Evolutionary conservation across 257 asterid species (phyloP), one percentile per base, ranked within the genome.

Genomic region (Lycium ferocissimum): DNA sequence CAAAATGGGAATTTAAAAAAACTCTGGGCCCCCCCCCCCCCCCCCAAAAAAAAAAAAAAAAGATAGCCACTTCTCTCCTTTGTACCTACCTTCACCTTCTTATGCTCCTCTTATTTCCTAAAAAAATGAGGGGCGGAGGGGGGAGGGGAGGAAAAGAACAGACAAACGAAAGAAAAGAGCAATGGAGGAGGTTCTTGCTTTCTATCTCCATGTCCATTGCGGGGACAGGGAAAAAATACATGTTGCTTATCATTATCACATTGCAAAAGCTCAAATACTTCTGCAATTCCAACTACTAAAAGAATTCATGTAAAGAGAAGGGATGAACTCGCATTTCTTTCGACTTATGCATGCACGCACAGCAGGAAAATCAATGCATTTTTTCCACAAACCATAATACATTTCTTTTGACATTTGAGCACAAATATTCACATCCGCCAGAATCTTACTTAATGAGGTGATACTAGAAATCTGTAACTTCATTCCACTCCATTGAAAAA

Each of bases 71-170:
- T 75, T 75, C 38, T 33, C 56, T 75, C 26, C 54, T n/a, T 47
- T 47, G 59, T 43, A 47, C 61, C 35, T 45, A 22, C 43, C n/a
- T 70, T 35, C 17, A 35, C 81, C 57, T 75, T 43, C 54, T 47
- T 73, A 73, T 73, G 43, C 57, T 53, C 57, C 56, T 73, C 81
- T 40, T 43, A 75, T 54, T 75, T 75, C 57, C 18, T 75, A 17
- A 43, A 14, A 47, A 5, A 4, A 14, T 38, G 47, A 1, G 18
- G 40, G 56, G 79, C 14, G 37, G 45, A 14, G 81, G 14, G 38
- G 40, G 1, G 7, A 43, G 17, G 51, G n/a, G 7, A 3, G 17
- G 6, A 4, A 43, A 33, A 22, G 15, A 13, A 7, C 4, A 65
- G 43, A 35, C 18, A 33, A 37, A 37, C 1, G 10, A 65, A 65